Conservation (phyloP, 192 early-diverging fungal genomes). For the Glomus cerebriforme region DNA sequence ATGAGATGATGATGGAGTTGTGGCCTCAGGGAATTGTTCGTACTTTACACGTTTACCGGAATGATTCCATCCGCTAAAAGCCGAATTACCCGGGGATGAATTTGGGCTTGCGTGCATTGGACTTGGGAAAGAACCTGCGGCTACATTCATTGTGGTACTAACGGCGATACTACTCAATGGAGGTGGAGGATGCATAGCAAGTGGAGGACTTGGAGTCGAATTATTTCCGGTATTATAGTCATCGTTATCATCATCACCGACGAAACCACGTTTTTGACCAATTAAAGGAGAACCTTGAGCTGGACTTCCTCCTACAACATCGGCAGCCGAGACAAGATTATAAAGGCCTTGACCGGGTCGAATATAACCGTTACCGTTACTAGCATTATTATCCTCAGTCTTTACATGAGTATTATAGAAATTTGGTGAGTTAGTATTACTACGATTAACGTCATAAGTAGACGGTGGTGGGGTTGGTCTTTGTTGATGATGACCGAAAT, state of each 20-base stretch:
- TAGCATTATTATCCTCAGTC: slow-evolving; percentile 12
- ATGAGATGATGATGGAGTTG: slow-evolving; percentile 25
- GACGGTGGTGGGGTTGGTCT: not conserved
- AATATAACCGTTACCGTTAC: slow-evolving; percentile 15
- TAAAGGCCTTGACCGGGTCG: slow-evolving; percentile 13
- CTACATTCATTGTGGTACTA: slow-evolving; percentile 17
- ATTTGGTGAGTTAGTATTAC: not conserved
- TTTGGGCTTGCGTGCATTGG: slow-evolving; percentile 29
- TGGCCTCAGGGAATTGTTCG: slow-evolving; percentile 26
- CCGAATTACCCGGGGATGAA: slow-evolving; percentile 22
- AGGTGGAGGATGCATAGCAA: slow-evolving; percentile 33
- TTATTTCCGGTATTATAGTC: slow-evolving; percentile 27
- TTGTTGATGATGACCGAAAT: not conserved
- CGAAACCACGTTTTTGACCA: slow-evolving; percentile 29
- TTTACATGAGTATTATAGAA: not conserved
- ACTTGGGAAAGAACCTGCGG: slow-evolving; percentile 31
- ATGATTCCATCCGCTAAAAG: slow-evolving; percentile 25
- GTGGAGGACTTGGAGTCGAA: slow-evolving; percentile 22
- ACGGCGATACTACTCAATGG: slow-evolving; percentile 27
- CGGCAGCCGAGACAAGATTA: slow-evolving; percentile 20
- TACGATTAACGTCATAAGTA: not conserved
- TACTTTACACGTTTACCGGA: slow-evolving; percentile 29
- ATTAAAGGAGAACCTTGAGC: slow-evolving; percentile 25
- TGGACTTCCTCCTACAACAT: slow-evolving; percentile 17
- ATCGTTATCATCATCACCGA: slow-evolving; percentile 24